Conservation (phyloP, 805 yeast species). For the Starmerella potacharoeniae region DNA sequence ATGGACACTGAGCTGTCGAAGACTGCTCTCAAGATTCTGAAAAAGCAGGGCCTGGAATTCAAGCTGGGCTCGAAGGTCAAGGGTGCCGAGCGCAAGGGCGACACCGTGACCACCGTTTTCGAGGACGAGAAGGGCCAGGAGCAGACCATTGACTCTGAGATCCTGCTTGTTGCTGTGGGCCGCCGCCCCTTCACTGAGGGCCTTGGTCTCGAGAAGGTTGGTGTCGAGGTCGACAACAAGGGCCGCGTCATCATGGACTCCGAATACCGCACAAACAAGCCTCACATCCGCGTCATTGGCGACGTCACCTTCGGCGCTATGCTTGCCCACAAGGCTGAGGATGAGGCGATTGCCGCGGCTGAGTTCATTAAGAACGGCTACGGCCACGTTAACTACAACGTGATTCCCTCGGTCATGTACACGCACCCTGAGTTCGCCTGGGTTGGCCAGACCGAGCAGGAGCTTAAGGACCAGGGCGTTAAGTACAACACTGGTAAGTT, state of each 20-base stretch:
- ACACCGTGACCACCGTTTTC: constrained; percentile 69
- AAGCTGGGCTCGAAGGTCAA: constrained; percentile 85
- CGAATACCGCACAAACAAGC: constrained; percentile 81
- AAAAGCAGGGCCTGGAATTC: constrained; percentile 92
- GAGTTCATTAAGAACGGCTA: constrained; percentile 87
- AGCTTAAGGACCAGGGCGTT: constrained; percentile 84
- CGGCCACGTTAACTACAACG: constrained; percentile 97
- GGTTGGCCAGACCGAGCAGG: constrained; percentile 96
- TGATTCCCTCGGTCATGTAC: constrained; percentile 98
- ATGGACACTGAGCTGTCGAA: constrained; percentile 96
- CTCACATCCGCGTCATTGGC: constrained; percentile 94
- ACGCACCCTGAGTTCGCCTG: constrained; percentile 99
- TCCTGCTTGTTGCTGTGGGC: constrained; percentile 92
- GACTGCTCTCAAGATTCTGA: constrained; percentile 73
- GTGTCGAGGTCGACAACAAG: constrained; percentile 79
- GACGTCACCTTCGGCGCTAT: constrained; percentile 97
- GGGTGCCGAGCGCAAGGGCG: constrained; percentile 81
- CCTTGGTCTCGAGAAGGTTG: constrained; percentile 75
- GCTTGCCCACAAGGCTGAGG: constrained; percentile 99
- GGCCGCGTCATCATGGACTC: constrained; percentile 92
- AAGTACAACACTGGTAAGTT: constrained; percentile 91
- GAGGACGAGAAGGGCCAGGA: constrained; percentile 84
- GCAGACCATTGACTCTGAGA: constrained; percentile 80
- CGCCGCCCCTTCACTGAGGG: constrained; percentile 96
- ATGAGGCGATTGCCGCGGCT: constrained; percentile 97